phyloP scores from a whole-genome alignment of 1,284 basidiomycete genomes.

The Waitea zeae region DNA sequence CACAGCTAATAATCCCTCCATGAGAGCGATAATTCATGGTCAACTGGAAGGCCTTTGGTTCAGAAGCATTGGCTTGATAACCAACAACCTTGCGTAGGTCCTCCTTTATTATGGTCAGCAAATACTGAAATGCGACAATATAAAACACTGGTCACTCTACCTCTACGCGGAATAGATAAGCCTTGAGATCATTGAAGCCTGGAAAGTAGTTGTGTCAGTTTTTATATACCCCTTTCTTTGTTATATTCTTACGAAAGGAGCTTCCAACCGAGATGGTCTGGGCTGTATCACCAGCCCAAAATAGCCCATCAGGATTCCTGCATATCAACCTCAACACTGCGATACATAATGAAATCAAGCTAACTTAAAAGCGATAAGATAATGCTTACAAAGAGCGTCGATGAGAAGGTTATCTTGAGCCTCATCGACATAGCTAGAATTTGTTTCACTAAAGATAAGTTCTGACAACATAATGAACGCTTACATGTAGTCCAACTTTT shows the following conservation, averaged over 20 bases:
- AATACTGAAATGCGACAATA: too few relatives aligned
- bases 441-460: too few relatives aligned
- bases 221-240: too few relatives aligned
- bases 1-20: slow-evolving; percentile 42
- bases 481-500: slow-evolving; percentile 39
- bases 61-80: background rate
- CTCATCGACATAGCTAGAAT: slow-evolving; percentile 52
- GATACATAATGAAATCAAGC: background rate
- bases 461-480: too few relatives aligned
- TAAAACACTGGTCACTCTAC: too few relatives aligned
- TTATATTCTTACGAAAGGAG: too few relatives aligned
- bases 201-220: too few relatives aligned
- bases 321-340: slow-evolving; percentile 45
- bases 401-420: slow-evolving; percentile 56
- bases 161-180: background rate
- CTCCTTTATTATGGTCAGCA: too few relatives aligned
- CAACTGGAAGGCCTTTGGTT: slow-evolving; percentile 39
- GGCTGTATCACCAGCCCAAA: slow-evolving; percentile 69
- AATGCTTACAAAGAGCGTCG: slow-evolving; percentile 34
- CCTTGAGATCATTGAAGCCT: too few relatives aligned
- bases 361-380: background rate
- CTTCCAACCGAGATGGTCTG: slow-evolving; percentile 61
- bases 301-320: slow-evolving; percentile 44
- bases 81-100: background rate
- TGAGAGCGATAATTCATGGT: slow-evolving; percentile 56